phyloP scores from a whole-genome alignment of 345 rosid genomes.

The Bretschneidera sinensis region DNA sequence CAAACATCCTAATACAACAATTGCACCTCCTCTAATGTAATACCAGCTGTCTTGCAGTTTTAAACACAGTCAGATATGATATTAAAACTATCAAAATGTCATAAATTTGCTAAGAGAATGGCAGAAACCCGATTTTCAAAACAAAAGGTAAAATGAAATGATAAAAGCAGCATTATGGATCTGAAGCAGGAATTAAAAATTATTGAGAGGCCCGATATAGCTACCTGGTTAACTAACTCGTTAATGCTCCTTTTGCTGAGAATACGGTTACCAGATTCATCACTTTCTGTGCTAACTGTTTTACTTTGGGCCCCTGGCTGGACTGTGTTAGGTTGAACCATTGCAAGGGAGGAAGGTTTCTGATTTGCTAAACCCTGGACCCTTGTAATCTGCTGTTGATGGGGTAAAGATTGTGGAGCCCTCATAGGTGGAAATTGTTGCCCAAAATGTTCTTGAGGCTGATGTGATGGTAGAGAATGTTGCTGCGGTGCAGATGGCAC shows the following conservation, averaged over 20 bases:
- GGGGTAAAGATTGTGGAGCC: slow-evolving; percentile 47
- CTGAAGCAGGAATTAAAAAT: not conserved
- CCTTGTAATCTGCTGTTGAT: slow-evolving; percentile 51
- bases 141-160: not conserved
- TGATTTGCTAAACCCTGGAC: slow-evolving; percentile 38
- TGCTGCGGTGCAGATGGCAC: slow-evolving; percentile 47
- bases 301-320: slow-evolving; percentile 44
- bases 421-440: slow-evolving; percentile 55
- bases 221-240: slow-evolving; percentile 84
- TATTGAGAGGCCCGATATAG: slow-evolving; percentile 1
- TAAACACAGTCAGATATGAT: too few relatives aligned
- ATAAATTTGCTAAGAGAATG: too few relatives aligned
- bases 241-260: slow-evolving; percentile 85
- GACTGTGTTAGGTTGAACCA: slow-evolving; percentile 36
- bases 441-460: slow-evolving; percentile 48
- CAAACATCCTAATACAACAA: too few relatives aligned
- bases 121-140: not conserved
- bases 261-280: slow-evolving; percentile 55
- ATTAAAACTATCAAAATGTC: too few relatives aligned
- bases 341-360: slow-evolving; percentile 49
- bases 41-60: too few relatives aligned
- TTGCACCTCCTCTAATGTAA: too few relatives aligned
- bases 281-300: slow-evolving; percentile 44
- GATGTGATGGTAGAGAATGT: slow-evolving; percentile 47
- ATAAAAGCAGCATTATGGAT: too few relatives aligned